Evolutionary conservation across 176 grass and related monocot species (phyloP).

Genomic region (Phoenix roebelenii): DNA sequence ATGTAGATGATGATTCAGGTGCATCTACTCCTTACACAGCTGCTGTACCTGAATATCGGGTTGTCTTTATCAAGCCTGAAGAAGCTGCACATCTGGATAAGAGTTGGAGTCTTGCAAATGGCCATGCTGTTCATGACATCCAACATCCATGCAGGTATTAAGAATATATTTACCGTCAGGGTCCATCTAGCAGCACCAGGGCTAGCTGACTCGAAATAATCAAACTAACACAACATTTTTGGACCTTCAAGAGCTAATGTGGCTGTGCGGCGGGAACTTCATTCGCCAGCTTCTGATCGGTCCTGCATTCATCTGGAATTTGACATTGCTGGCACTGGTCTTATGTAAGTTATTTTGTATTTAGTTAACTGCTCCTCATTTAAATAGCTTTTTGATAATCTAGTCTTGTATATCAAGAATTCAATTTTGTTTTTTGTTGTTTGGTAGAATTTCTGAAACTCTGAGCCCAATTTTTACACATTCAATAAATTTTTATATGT

Average conservation of each 20-base stretch:
- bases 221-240: slow-evolving; percentile 1
- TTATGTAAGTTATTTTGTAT: slow-evolving; percentile 45
- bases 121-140: slow-evolving; percentile 67
- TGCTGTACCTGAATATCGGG: slow-evolving; percentile 77
- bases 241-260: slow-evolving; percentile 60
- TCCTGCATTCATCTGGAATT: slow-evolving; percentile 94
- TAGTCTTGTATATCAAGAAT: too few relatives aligned
- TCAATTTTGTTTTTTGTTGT: too few relatives aligned
- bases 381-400: too few relatives aligned
- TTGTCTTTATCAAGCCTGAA: slow-evolving; percentile 54
- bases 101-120: slow-evolving; percentile 74
- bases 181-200: not conserved
- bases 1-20: slow-evolving; percentile 55
- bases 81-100: slow-evolving; percentile 53
- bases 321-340: slow-evolving; percentile 66
- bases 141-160: slow-evolving; percentile 82
- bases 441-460: too few relatives aligned
- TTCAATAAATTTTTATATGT: too few relatives aligned
- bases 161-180: not conserved
- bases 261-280: slow-evolving; percentile 62
- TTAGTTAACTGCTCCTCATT: not conserved
- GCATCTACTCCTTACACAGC: slow-evolving; percentile 61
- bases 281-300: slow-evolving; percentile 75
- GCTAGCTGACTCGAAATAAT: too few relatives aligned
- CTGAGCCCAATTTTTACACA: too few relatives aligned